Evolutionary conservation across 805 yeast species (phyloP).

Genomic region (Lipomyces yamadae): DNA sequence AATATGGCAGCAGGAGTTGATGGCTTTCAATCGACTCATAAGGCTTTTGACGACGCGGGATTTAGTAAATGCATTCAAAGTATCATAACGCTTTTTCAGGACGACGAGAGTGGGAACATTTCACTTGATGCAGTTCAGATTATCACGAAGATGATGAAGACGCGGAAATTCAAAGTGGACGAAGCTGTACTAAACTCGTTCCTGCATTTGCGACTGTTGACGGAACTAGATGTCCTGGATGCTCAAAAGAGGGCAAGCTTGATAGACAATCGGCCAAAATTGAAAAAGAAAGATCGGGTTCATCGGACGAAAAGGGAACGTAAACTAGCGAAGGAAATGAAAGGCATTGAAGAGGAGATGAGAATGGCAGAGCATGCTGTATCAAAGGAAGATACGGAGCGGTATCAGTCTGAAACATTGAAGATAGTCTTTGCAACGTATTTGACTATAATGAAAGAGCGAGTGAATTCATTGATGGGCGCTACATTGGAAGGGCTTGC

Average conservation of each 20-base stretch:
- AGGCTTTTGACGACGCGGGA: conserved; percentile 46
- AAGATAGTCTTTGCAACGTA: conserved; percentile 74
- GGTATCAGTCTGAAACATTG: conserved; percentile 80
- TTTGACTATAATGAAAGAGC: conserved; percentile 71
- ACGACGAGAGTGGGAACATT: conserved; percentile 81
- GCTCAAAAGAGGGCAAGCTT: conserved; percentile 38
- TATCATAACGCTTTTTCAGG: conserved; percentile 70
- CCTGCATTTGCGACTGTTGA: conserved; percentile 58
- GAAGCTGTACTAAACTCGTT: conserved; percentile 78
- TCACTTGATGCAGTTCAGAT: conserved; percentile 74
- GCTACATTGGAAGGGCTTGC: conserved; percentile 91
- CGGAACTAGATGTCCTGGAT: conserved; percentile 43
- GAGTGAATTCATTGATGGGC: conserved; percentile 72
- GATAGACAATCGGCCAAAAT: conserved; percentile 45
- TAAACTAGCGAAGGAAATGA: conserved; percentile 84
- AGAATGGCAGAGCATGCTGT: conserved; percentile 84
- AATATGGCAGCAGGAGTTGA: conserved; percentile 43
- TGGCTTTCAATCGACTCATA: conserved; percentile 13
- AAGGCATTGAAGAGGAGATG: conserved; percentile 87
- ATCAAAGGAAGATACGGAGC: conserved; percentile 84
- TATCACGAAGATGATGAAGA: conserved; percentile 69
- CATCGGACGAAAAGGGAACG: conserved; percentile 89
- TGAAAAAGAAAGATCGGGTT: conserved; percentile 84
- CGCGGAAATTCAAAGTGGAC: conserved; percentile 78
- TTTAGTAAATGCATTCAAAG: conserved; percentile 66